Base-by-base conservation (phyloP, 2,329 filamentous ascomycete species). In the Fusarium humuli region DNA sequence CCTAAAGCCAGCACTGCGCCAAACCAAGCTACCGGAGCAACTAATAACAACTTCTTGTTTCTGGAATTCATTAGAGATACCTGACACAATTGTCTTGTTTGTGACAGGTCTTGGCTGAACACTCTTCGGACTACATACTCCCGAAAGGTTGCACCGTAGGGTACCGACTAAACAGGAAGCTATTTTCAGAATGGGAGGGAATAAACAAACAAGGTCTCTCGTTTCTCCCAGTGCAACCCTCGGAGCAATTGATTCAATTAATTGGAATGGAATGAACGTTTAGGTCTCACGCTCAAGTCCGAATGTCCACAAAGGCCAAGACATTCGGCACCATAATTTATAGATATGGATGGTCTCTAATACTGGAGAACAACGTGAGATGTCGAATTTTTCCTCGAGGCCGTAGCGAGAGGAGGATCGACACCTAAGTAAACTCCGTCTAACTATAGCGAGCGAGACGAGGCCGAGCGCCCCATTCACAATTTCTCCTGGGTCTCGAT, bases 361-460 rank as follows among this genome's bases (percentile, higher is more conserved):
- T 49, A 41, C 30, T 52, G 53, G 18, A 40, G 6, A 37, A 34
- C 67, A 65, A 52, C 22, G 27, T 46, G 52, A 56, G 47, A 18
- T 46, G 42, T 67, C 56, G 62, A 59, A 45, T 46, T 67, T 68
- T 55, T 41, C 23, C 23, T 41, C 34, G 52, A 50, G 40, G 53
- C 55, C 46, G 48, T 69, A 55, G 61, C 69, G 69, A 71, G 57
- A 72, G 69, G 49, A 72, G 69, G 69, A 71, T 71, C 69, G 69
- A 62, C 69, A 69, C 32, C 22, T n/a, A 49, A 20, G 49, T 22
- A 14, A 11, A 37, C 10, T 37, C n/a, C n/a, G 34, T 53, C 40
- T 53, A 41, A 56, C 46, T 54, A 29, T 50, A 66, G 53, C 34
- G 34, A 37, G 61, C 64, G 65, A 69, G 57, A 53, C 40, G 37